Evolutionary conservation across 2,329 filamentous ascomycete genomes (phyloP), one percentile per base, ranked within the genome.

Genomic region (Penicillium sp.): DNA sequence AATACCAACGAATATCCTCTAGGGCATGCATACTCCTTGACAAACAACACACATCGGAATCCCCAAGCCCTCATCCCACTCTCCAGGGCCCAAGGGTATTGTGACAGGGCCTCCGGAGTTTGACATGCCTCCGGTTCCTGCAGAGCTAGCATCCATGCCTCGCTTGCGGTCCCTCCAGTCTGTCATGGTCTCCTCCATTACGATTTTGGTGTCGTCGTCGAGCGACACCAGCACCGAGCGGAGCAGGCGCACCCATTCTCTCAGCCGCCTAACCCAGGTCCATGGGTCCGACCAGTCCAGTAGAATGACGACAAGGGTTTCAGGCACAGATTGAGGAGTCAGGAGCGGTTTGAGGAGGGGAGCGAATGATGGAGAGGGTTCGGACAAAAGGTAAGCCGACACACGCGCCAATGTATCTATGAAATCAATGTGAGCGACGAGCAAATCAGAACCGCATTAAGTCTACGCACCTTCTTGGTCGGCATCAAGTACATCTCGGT

Each of bases 281-380:
- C 95, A 96, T 14, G 95, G 95, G 72, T 95, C 88, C 59, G 90
- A 89, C 95, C 95, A 99, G 79, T 97, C 93, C 45, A 99, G 83
- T n/a, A 99, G 81, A 69, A 99, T 88, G 63, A 96, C 90, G 63
- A 98, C 85, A 61, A 96, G 84, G 49, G 91, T 96, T 74, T 96
- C 90, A 34, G 91, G 88, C 72, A 96, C 90, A 6, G 91, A 89
- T 75, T 91, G 86, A 45, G 91, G 88, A 17, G 90, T 96, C 61
- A 97, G 84, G 54, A 96, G 89, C 25, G 93, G 92, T 67, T 88
- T 88, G 61, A 97, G 83, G 57, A 97, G 87, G 35, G 90, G 88
- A 42, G 90, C 88, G 75, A 96, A 96, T 17, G 91, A 86, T 50
- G 88, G 86, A 34, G 91, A 93, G 2, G 93, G 91, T 67, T 88